Conservation (phyloP, 2,329 filamentous ascomycete genomes). For the Aspergillus terreus region DNA sequence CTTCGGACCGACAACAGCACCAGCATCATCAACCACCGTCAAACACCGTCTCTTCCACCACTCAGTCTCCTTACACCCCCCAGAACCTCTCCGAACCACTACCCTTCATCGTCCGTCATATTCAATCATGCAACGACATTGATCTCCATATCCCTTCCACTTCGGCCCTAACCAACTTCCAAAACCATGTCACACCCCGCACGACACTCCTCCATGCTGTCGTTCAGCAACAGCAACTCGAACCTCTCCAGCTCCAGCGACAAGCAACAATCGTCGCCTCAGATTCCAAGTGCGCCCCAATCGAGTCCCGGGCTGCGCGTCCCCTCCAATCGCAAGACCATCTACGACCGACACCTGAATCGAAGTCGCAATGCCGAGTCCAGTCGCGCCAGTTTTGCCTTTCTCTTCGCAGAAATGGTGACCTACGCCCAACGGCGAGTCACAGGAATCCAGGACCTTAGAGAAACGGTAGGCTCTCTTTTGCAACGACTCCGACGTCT, state of each 20-base stretch:
- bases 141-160: not conserved
- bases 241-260: constrained; percentile 16
- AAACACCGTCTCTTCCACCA: not conserved
- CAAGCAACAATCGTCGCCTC: constrained; percentile 31
- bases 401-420: constrained; percentile 95
- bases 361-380: constrained; percentile 83
- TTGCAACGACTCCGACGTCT: not conserved
- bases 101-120: no score
- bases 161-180: not conserved
- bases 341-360: constrained; percentile 94
- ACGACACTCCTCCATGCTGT: constrained; percentile 31
- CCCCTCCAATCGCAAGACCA: constrained; percentile 91
- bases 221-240: constrained; percentile 25
- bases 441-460: constrained; percentile 89
- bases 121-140: not conserved
- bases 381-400: constrained; percentile 90
- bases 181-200: constrained; percentile 27
- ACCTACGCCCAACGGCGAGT: constrained; percentile 88
- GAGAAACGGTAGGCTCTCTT: constrained; percentile 68
- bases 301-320: constrained; percentile 65
- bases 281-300: constrained; percentile 47
- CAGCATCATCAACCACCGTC: not conserved
- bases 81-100: no score
- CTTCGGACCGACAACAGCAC: not conserved
- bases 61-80: no score